Percentiles rank a stretch among this genome's conserved stretches.
These are phyloP conservation scores for Microdochium nivale DNA, from an alignment of 2,329 filamentous ascomycete genomes.

Conservation along the genomic window DNA sequence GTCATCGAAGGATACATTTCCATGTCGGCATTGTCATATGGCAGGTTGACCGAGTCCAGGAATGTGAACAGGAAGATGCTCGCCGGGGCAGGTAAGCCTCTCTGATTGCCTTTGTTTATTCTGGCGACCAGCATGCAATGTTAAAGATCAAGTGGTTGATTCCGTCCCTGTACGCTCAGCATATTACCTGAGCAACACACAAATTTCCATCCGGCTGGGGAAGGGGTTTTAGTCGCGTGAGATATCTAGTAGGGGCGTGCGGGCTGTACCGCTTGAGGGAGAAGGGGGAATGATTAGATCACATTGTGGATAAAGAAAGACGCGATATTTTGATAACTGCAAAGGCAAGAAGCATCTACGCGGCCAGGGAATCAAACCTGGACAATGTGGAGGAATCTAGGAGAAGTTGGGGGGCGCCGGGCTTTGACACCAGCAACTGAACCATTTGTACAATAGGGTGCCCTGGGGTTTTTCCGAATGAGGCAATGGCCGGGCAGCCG, in stretches of 20 bases:
- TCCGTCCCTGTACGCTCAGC: slow-evolving; percentile 18
- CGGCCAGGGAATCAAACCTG: no score
- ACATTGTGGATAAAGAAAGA: not conserved
- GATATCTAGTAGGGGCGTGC: not conserved
- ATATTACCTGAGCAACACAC: slow-evolving; percentile 58
- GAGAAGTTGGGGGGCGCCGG: no score
- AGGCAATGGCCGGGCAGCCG: no score
- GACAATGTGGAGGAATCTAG: no score
- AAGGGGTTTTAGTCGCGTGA: slow-evolving; percentile 68
- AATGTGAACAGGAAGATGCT: slow-evolving; percentile 55
- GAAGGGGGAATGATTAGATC: not conserved
- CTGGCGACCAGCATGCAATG: not conserved
- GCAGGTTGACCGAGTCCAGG: slow-evolving; percentile 48
- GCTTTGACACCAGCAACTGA: no score
- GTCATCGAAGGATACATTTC: slow-evolving; percentile 23
- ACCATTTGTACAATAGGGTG: no score
- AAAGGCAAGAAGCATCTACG: not conserved
- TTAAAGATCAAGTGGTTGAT: not conserved
- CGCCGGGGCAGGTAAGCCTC: slow-evolving; percentile 56
- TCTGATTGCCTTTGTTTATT: no score
- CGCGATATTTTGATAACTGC: not conserved
- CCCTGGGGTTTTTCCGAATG: no score
- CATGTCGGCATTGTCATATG: no score
- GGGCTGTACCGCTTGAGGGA: not conserved
- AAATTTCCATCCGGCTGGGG: slow-evolving; percentile 63